Evolutionary conservation across 805 yeast genomes (phyloP).

Genomic region (Monosporozyma unispora): DNA sequence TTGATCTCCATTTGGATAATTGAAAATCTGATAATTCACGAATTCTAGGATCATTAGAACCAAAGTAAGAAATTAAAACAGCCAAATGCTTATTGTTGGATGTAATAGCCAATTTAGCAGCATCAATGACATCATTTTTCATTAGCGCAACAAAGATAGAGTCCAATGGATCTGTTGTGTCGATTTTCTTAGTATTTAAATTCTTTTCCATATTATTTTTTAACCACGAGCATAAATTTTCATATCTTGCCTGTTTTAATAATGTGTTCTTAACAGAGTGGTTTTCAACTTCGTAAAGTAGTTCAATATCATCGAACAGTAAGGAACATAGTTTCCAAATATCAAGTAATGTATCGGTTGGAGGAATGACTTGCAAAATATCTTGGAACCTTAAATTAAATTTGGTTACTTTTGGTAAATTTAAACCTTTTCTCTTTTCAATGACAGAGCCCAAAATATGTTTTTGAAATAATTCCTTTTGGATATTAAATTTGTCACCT

Average conservation of each 20-base stretch:
- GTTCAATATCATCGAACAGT: conserved; percentile 42
- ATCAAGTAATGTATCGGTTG: conserved; percentile 19
- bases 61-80: conserved; percentile 56
- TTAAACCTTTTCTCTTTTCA: conserved; percentile 22
- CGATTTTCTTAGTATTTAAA: conserved; percentile 28
- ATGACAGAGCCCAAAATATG: conserved; percentile 22
- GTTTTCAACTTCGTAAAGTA: conserved; percentile 17
- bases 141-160: conserved; percentile 42
- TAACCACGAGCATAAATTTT: conserved; percentile 50
- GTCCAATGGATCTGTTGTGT: conserved; percentile 37
- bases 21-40: conserved; percentile 50
- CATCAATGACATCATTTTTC: conserved; percentile 50
- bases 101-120: conserved; percentile 52
- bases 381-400: conserved; percentile 30
- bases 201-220: conserved; percentile 34
- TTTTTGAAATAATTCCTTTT: conserved; percentile 5
- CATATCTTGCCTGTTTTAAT: conserved; percentile 33
- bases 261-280: conserved; percentile 18
- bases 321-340: conserved; percentile 53
- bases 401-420: conserved; percentile 32
- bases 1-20: conserved; percentile 53
- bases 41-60: conserved; percentile 58
- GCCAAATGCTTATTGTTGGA: conserved; percentile 63
- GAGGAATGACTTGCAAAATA: conserved; percentile 10
- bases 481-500: not conserved